Percentiles rank a stretch among this genome's conserved stretches.
Conservation (phyloP, 352 stramenopile genomes). For the Phytopythium oedochilum region DNA sequence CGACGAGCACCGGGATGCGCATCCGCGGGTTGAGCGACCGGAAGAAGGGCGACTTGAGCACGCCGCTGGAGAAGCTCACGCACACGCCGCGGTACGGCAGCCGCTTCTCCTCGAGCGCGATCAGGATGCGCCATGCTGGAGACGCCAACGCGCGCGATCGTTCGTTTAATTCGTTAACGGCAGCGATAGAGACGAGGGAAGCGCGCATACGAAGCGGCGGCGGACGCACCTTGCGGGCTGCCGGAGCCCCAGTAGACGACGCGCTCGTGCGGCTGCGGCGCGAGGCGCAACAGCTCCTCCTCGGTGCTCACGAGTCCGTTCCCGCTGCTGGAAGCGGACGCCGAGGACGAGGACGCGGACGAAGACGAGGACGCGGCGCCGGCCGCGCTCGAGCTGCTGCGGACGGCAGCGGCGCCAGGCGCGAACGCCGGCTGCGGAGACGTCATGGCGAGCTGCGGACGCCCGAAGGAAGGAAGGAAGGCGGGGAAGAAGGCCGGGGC, state of each 20-base stretch:
- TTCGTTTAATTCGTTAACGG: neutral
- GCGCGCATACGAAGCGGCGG: no score
- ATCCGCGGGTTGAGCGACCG: constrained; percentile 71
- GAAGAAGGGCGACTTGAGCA: constrained; percentile 81
- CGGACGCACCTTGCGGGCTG: constrained; percentile 65
- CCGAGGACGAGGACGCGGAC: neutral
- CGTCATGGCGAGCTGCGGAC: neutral
- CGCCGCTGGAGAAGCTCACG: constrained; percentile 78
- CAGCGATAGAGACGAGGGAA: neutral
- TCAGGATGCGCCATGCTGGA: constrained; percentile 76
- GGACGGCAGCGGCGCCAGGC: neutral
- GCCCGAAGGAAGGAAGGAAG: neutral
- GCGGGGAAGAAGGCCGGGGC: neutral
- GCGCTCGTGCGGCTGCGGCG: constrained; percentile 60
- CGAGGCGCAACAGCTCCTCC: constrained; percentile 48
- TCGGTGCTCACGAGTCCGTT: constrained; percentile 35
- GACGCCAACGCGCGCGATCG: neutral
- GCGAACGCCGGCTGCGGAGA: neutral
- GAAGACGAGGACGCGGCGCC: neutral
- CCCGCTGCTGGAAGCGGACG: constrained; percentile 9
- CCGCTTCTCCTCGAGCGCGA: constrained; percentile 75
- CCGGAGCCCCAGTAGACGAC: constrained; percentile 83
- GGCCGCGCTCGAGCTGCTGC: neutral
- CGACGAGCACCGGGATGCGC: constrained; percentile 76
- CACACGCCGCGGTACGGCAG: constrained; percentile 76